Evolutionary conservation across 2,329 filamentous ascomycete species (phyloP), one percentile per base, ranked within the genome.

Genomic region (Fusarium floridanum): DNA sequence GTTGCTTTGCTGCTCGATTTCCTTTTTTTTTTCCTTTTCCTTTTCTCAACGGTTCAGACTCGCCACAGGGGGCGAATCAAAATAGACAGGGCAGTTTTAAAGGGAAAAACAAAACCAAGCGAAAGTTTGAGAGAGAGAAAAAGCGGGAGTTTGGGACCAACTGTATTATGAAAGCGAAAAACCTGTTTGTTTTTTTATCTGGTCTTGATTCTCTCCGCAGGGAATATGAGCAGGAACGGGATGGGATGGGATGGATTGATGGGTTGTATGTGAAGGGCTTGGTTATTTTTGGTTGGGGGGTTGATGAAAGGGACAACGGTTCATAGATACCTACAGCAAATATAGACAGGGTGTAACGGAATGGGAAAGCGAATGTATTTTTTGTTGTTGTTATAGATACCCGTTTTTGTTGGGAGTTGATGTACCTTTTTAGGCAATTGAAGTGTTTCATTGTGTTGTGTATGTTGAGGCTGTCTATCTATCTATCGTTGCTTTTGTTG

Each of bases 71-170:
- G 43, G 61, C 32, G 68, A 71, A 69, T 60, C 39, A 75, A 74
- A 70, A 74, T 74, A 75, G 72, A 74, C 72, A 66, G 65, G 68
- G 67, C 50, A 60, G 60, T 48, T 48, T 48, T 57, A 43, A 56
- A 59, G 60, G 60, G 45, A 67, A 69, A 70, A 55, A 12, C 65
- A 60, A 64, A 74, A 75, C 36, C 48, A 61, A 53, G 20, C 36
- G 29, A 55, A 53, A 63, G 32, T 39, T 22, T 24, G 43, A 16
- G 43, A 27, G 43, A 27, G 66, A 34, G 32, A 34, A 72, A 29
- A 61, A 43, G 22, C 34, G 22, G 72, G 72, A 64, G 69, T 75
- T 69, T 53, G 22, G 62, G 62, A n/a, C 56, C 56, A 50, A 48
- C 6, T 74, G 66, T 74, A 75, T 73, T 70, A 64, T 67, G 61